A percentile compares a stretch with the other conserved stretches of the same genome.
Conservation (phyloP, 768 basidiomycete species). For the Leccinum sublutescens region DNA sequence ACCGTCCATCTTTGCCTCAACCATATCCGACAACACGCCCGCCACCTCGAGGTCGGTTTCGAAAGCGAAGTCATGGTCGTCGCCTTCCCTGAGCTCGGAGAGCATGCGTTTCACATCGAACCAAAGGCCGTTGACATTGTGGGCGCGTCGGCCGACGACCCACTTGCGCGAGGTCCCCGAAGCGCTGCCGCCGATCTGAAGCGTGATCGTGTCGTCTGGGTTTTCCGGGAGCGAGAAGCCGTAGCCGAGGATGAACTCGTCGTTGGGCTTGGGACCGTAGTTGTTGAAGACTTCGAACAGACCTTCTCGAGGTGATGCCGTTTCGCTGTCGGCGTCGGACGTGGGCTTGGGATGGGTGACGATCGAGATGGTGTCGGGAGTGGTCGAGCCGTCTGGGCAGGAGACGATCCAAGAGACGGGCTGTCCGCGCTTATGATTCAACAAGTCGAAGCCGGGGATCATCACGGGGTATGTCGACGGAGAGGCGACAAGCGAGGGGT, state of each 20-base stretch:
- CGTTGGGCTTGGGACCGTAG: conserved; percentile 89
- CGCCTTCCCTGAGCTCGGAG: conserved; percentile 17
- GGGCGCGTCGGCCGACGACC: conserved; percentile 60
- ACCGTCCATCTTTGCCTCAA: conserved; percentile 45
- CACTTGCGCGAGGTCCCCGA: conserved; percentile 41
- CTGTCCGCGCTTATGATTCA: conserved; percentile 81
- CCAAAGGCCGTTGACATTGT: conserved; percentile 61
- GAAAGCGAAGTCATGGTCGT: conserved; percentile 30
- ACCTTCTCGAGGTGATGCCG: conserved; percentile 31
- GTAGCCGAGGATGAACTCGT: conserved; percentile 88
- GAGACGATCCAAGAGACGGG: conserved; percentile 81
- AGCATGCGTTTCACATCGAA: conserved; percentile 42
- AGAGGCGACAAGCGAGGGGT: conserved; percentile 50
- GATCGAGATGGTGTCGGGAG: conserved; percentile 53
- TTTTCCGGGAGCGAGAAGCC: conserved; percentile 82
- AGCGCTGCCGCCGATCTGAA: conserved; percentile 68
- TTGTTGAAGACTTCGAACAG: conserved; percentile 69
- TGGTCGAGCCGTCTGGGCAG: conserved; percentile 25
- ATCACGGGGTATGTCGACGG: conserved; percentile 69
- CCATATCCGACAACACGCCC: conserved; percentile 66
- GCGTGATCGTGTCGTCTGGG: conserved; percentile 81
- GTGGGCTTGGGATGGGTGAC: conserved; percentile 38
- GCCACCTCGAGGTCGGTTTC: conserved; percentile 72
- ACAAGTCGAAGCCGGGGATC: conserved; percentile 80
- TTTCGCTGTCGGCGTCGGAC: conserved; percentile 23